Evolutionary conservation across 1,284 basidiomycete genomes (phyloP), one percentile per base, ranked within the genome.

Genomic region (Mycena sp.): DNA sequence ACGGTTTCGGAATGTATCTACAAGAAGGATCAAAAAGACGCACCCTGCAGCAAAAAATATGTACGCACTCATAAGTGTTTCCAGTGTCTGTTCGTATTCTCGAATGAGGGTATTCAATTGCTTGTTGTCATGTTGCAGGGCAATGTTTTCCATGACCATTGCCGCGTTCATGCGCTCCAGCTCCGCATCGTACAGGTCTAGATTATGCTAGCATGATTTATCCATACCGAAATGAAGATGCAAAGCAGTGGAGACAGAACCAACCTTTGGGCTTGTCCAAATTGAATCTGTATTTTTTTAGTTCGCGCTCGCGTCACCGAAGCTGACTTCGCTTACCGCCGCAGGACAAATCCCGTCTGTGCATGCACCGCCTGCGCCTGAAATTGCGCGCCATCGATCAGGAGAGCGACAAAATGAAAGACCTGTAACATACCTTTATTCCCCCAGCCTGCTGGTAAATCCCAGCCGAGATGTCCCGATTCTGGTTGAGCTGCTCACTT

Each of bases 61-160:
- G 68, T 69, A 75, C 67, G 38, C 56, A 80, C 89, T 87, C 97
- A 99, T 99, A 49, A 99, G 88, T 16, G 87, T 93, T 77, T 99
- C 98, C 49, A 99, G 81, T 0, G 97, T 98, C 72, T 94, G 91
- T 76, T 99, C 98, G 74, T 98, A 98, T 76, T 99, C 97, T 70
- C 96, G 95, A 67, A 99, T 89, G 50, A 99, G 81, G 6, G 86
- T 82, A 65, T 91, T 94, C 35, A 99, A 85, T 72, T 98, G 95
- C 76, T 98, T 96, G 82, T 99, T 99, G 78, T 99, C 97, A 71
- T 98, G 89, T 70, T 94, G 87, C 29, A 99, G 82, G 3, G 82
- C 80, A 72, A 94, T 91, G 74, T 99, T 99, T 78, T 99, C 97
- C 44, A 87, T 79, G 14, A 87, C 83, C 69, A 99, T 90, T 49